Conservation (phyloP, 2,329 filamentous ascomycete species). For the Xylaria polymorpha region DNA sequence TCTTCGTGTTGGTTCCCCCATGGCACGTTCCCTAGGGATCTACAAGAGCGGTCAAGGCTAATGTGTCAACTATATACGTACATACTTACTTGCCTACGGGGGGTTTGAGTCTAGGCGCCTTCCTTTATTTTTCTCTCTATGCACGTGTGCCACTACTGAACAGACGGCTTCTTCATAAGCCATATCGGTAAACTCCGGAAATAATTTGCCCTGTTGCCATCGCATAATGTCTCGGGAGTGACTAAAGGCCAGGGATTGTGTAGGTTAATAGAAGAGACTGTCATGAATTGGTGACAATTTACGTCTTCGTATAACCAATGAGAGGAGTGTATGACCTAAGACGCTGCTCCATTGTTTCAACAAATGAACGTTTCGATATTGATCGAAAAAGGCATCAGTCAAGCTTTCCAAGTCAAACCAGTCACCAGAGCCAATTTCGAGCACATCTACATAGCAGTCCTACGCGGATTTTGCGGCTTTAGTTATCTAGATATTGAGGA, state of each 20-base stretch:
- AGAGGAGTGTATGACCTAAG: not conserved
- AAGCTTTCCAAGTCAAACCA: not conserved
- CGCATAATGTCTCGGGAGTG: not conserved
- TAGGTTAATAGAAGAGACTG: not conserved
- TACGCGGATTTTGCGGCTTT: not conserved
- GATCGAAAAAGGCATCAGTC: not conserved
- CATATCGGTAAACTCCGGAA: not conserved
- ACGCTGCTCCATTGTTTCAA: too few relatives aligned
- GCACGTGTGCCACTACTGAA: not conserved
- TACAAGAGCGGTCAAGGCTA: conserved; percentile 2
- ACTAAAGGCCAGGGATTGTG: not conserved
- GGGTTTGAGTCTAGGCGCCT: not conserved
- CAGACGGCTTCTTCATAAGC: not conserved
- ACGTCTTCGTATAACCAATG: not conserved
- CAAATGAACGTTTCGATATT: too few relatives aligned
- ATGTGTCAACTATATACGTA: not conserved
- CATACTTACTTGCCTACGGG: too few relatives aligned
- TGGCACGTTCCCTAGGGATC: not conserved
- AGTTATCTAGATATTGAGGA: not conserved
- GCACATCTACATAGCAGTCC: not conserved
- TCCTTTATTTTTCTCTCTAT: not conserved
- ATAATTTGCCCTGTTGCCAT: not conserved
- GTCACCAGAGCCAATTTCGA: not conserved
- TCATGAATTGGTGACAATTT: not conserved
- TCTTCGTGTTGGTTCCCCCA: not conserved